Conservation (phyloP, 106 monocot genomes). For the Platanthera zijinensis region DNA sequence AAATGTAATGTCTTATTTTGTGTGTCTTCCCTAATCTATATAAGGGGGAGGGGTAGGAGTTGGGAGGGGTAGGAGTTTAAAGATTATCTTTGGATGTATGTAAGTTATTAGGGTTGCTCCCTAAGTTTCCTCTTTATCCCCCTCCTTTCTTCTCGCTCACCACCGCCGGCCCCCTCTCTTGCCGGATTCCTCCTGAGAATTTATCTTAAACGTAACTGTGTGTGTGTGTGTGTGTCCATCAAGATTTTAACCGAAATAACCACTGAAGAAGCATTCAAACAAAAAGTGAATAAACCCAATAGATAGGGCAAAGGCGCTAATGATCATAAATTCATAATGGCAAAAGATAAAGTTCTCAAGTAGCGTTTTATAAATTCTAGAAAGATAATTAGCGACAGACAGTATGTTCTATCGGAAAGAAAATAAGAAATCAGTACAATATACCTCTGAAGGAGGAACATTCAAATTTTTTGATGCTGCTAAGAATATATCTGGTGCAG, state of each 20-base stretch:
- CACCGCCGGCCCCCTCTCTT: too few species aligned
- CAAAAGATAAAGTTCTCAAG: background rate
- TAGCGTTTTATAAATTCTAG: background rate
- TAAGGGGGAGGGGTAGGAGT: too few species aligned
- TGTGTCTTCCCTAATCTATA: too few species aligned
- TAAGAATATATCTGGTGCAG: constrained; percentile 96
- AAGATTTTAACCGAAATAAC: background rate
- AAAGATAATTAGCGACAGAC: background rate
- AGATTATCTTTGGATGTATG: too few species aligned
- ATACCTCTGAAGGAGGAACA: constrained; percentile 67
- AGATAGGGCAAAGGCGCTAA: background rate
- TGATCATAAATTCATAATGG: background rate
- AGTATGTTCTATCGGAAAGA: background rate
- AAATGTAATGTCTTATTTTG: too few species aligned
- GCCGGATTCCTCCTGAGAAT: too few species aligned
- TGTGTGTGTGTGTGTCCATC: too few species aligned
- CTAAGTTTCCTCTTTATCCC: too few species aligned
- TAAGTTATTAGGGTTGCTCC: too few species aligned
- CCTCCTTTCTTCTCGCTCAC: too few species aligned
- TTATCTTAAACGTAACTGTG: too few species aligned
- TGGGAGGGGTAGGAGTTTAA: too few species aligned
- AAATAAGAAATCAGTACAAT: background rate
- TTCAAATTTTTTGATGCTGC: constrained; percentile 74
- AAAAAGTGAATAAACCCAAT: background rate
- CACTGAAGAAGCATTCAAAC: background rate